Base-by-base conservation (phyloP, 805 yeast species). In the Crinitomyces ghanaensis region DNA sequence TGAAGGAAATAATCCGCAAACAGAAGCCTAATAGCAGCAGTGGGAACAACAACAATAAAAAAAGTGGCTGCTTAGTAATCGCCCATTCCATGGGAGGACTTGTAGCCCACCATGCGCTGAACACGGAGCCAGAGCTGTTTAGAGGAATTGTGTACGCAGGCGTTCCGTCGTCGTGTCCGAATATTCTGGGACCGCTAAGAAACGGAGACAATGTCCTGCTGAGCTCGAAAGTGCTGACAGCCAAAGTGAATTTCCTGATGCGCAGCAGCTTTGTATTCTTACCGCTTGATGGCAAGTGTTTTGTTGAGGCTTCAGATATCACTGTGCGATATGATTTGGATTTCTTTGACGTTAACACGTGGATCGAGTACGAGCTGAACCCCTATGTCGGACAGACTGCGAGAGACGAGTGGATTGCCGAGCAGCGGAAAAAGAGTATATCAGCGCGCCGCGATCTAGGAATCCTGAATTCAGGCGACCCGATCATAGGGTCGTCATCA, bases 61-160 rank as follows among this genome's bases (percentile, higher is more conserved):
- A 72, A 12, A 68, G 68, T 39, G 84, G 81, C 8, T 67, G 76
- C 0, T 57, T 77, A 17, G 72, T 86, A 1, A 72, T 86, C 33
- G 91, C 91, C 0, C 96, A 86, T 53, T 84, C 95, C 0, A 85
- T 86, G 95, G 96, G 96, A 34, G 96, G 96, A 0, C 51, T 86
- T 21, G 68, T 86, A 5, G 74, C 93, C 0, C 95, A 84, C 50
- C 76, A 78, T 36, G 83, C 79, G 0, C 60, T 86, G 65, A 79
- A 77, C 34, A 59, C 60, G 33, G 68, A 72, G 38, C 85, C 94
- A 0, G 57, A 68, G 9, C 53, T 84, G 27, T 68, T 86, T 46
- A 63, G 86, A 39, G 88, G 91, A 1, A 44, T 86, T 1, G 55
- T 86, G 2, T 86, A 84, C 48, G 88, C 72, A 9, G 96, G 95